Conservation (phyloP, 148 eudicot species). For the Vaccinium macrocarpon region DNA sequence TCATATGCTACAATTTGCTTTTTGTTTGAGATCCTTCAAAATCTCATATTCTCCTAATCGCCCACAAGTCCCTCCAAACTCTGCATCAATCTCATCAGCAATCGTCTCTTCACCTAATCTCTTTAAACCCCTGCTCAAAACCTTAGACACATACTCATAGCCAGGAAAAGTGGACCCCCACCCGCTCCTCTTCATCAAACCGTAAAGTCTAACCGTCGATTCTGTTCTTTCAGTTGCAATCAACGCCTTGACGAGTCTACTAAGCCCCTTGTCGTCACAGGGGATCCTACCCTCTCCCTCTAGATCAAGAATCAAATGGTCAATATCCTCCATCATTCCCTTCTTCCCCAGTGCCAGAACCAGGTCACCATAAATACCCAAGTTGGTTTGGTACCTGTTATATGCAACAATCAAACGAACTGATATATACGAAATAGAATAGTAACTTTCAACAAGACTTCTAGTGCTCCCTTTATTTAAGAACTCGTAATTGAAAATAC, state of each 20-base stretch:
- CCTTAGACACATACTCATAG: constrained; percentile 77
- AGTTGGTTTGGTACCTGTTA: constrained; percentile 37
- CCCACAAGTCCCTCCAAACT: constrained; percentile 35
- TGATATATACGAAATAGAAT: neutral
- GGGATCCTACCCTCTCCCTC: constrained; percentile 34
- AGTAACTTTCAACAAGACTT: neutral
- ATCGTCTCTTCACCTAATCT: constrained; percentile 57
- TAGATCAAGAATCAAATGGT: constrained; percentile 38
- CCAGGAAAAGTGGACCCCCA: constrained; percentile 47
- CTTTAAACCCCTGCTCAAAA: constrained; percentile 68
- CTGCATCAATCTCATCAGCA: constrained; percentile 60
- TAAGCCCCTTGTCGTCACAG: constrained; percentile 53
- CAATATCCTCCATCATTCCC: constrained; percentile 44
- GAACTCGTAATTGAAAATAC: neutral
- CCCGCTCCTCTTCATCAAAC: constrained; percentile 71
- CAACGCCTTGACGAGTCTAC: constrained; percentile 60
- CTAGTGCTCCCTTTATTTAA: neutral
- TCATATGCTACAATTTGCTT: neutral
- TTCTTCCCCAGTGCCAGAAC: constrained; percentile 38
- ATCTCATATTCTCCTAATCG: constrained; percentile 33
- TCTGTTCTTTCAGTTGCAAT: constrained; percentile 49
- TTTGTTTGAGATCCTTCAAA: neutral
- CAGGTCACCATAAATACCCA: constrained; percentile 44
- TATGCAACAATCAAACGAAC: neutral
- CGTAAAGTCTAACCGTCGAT: constrained; percentile 60